Percentiles rank a stretch among this genome's conserved stretches.
Conservation (phyloP, 305 asterid species). For the Lippia alba region DNA sequence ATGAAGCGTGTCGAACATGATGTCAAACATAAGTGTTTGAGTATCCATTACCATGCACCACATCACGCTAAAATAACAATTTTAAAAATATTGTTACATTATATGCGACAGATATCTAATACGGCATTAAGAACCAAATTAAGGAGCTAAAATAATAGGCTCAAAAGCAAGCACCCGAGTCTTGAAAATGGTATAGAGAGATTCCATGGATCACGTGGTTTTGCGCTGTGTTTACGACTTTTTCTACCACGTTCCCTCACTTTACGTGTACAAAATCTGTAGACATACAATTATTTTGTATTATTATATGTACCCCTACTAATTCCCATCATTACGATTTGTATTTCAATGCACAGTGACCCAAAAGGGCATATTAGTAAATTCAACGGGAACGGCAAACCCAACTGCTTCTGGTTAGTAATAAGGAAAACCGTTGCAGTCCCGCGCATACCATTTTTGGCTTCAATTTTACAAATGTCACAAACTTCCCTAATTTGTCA, state of each 20-base stretch:
- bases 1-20: too few species aligned
- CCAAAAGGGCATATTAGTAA: not conserved
- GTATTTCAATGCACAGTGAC: not conserved
- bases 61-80: too few species aligned
- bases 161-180: too few species aligned
- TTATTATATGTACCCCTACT: not conserved
- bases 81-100: too few species aligned
- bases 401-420: constrained; percentile 2
- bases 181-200: not conserved
- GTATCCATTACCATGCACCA: too few species aligned
- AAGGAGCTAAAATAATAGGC: too few species aligned
- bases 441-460: not conserved
- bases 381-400: not conserved
- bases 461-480: too few species aligned
- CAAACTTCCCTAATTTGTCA: too few species aligned
- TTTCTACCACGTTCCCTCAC: constrained; percentile 12
- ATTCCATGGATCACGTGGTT: constrained; percentile 24
- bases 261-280: constrained; percentile 5
- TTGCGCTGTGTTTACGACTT: constrained; percentile 13
- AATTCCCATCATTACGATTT: not conserved
- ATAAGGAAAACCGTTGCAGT: not conserved
- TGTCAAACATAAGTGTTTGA: too few species aligned
- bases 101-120: too few species aligned
- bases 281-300: not conserved
- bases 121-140: too few species aligned